Evolutionary conservation across 805 yeast species (phyloP), one percentile per base, ranked within the genome.

Genomic region (Clavispora santaluciae): DNA sequence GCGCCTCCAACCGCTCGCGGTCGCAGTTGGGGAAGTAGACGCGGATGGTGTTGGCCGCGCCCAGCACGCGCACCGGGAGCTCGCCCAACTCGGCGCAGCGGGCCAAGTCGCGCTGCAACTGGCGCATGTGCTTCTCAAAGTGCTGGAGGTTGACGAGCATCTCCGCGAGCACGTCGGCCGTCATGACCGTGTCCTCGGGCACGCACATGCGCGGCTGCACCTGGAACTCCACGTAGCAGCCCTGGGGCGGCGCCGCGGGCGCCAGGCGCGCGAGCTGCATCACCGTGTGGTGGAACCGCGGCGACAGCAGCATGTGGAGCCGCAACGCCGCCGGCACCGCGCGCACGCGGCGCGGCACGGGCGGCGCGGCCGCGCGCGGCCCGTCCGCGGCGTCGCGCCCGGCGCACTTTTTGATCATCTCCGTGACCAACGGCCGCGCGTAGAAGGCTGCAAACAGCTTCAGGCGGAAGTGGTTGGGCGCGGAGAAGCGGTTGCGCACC

Each of bases 11-110:
- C 49, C 78, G 78, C 5, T 58, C 64, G 6, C 71, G 61, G 44
- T 83, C 87, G 44, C 83, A 72, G 56, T 83, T 85, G 24, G 91
- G 88, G 63, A 87, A 86, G 56, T 76, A 82, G 11, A 82, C 76
- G 48, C 82, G 64, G 9, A 51, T 44, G 22, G 63, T 54, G 39
- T 59, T 60, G 22, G 68, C 63, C 10, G 63, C 56, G 28, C 61
- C 53, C 35, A 68, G 68, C 40, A 75, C 61, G 35, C 78, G 68
- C 40, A 83, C 66, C 7, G 86, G 88, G 48, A 80, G 74, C 46
- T 80, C 79, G 2, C 93, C 93, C 42, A 81, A 75, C 22, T 79
- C 76, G 43, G 78, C 66, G 28, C 78, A 66, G 33, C 56, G 55
- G 30, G 62, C 50, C 36, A 79, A 62, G 45, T 73, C 75, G 17